Base-by-base conservation (phyloP, 441 rosid genomes). In the Jatropha multifida region DNA sequence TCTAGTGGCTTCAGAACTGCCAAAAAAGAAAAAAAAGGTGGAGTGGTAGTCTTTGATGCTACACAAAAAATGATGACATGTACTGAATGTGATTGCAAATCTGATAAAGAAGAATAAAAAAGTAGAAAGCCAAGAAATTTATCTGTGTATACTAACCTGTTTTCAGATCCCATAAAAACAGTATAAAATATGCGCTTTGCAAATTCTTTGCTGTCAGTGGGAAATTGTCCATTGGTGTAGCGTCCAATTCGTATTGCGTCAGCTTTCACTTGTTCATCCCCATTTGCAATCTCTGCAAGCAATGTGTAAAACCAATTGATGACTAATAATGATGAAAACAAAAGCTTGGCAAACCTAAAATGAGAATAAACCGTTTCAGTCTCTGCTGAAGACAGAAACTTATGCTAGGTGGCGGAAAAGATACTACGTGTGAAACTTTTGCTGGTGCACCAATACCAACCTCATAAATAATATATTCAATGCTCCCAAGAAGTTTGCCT, bases 111-210 rank as follows among this genome's bases (percentile, higher is more conserved):
- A 75, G 37, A 58, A 18, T 11, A 3, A 2, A 4, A 7, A 63
- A 3, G 42, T 10, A 71, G n/a, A 52, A 42, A 66, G 42, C 42
- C 0, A 40, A 51, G 8, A 65, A 55, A 23, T 41, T 65, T 8
- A 14, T 40, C 48, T 27, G 64, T 37, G 64, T 60, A 59, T 67
- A 76, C 82, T 75, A 74, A 95, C 99, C 99, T 95, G 86, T 95
- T 95, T 84, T 95, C 99, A 76, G 98, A 81, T 4, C 98, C 98
- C 99, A 95, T 95, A 82, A 81, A 95, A 42, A 95, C 95, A 6
- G 98, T 95, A 83, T 92, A 95, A 80, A 95, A 93, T 85, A 95
- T 79, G 41, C 98, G 89, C 77, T 85, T 92, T 42, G 99, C 97
- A 79, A 95, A 92, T 87, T 93, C 99, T 86, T 83, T 93, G 88